phyloP scores from a whole-genome alignment of 805 yeast species.

The Starmerella bombi region DNA sequence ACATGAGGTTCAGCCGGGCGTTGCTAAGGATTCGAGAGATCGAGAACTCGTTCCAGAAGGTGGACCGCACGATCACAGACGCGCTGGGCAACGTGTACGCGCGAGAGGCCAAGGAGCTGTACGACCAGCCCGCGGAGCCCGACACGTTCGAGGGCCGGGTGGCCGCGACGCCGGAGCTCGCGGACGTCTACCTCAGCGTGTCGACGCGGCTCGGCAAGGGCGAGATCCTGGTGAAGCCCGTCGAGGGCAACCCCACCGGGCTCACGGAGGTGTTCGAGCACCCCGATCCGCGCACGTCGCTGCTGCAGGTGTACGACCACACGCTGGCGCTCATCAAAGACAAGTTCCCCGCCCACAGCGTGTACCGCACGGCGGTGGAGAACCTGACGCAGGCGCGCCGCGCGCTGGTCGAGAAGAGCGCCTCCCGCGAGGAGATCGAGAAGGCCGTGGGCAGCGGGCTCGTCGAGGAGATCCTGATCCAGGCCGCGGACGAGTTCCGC shows the following conservation, averaged over 20 bases:
- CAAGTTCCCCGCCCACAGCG: constrained; percentile 57
- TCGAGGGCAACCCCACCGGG: constrained; percentile 65
- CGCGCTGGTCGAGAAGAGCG: constrained; percentile 48
- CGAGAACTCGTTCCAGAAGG: constrained; percentile 17
- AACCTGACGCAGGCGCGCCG: constrained; percentile 58
- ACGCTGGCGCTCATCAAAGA: constrained; percentile 47
- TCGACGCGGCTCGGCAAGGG: constrained; percentile 19
- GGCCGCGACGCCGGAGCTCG: constrained; percentile 22
- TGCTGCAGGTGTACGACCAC: constrained; percentile 54
- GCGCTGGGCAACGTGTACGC: constrained; percentile 16
- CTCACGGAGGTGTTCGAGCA: constrained; percentile 64
- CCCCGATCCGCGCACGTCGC: constrained; percentile 73
- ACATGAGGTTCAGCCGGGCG: constrained; percentile 20
- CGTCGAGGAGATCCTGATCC: constrained; percentile 68
- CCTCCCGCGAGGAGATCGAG: constrained; percentile 54
- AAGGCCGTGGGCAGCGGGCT: constrained; percentile 65
- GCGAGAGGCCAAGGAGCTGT: constrained; percentile 17
- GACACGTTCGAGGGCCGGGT: constrained; percentile 19
- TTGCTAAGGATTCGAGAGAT: constrained; percentile 14
- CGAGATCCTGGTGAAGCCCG: constrained; percentile 40
- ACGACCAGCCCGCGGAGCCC: constrained; percentile 11
- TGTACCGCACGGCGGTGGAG: constrained; percentile 63
- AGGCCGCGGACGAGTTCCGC: constrained; percentile 67
- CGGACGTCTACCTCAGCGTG: constrained; percentile 20
- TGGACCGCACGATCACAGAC: constrained; percentile 17